Base-by-base conservation (phyloP, 345 rosid genomes). In the Salix caprea region DNA sequence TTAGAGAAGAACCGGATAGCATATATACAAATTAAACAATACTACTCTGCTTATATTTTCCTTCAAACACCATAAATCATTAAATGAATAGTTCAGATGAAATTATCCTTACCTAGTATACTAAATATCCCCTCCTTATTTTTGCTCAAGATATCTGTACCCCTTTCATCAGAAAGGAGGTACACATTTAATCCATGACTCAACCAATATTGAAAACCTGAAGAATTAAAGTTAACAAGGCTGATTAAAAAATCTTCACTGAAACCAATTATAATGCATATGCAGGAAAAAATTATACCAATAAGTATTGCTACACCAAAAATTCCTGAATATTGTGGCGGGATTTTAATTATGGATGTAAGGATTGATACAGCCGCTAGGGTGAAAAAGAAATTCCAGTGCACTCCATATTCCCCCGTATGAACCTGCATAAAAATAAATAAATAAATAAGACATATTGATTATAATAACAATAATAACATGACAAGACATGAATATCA, bases 321-420 rank as follows among this genome's bases (percentile, higher is more conserved):
- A 81, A 85, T 62, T 76, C 97, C 99, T 79, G 94, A 89, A 85
- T 91, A 88, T 74, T 85, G 82, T 5, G 93, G 88, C 23, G 87
- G 90, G 77, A 92, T 74, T 76, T 87, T 90, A 70, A 86, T 81
- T 66, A 84, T 67, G 69, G 93, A 91, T 69, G 96, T 85, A 67
- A 90, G 88, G 60, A 93, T 81, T 68, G 94, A 85, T 72, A 93
- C 92, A 66, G 88, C 91, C 48, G 97, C 98, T 65, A 93, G 94
- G 4, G 98, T 91, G 87, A 93, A 93, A 84, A 95, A 96, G 91
- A 93, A 96, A 80, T 93, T 91, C 97, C 99, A 91, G 73, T 96
- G 98, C 39, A 91, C 88, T 82, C 98, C 96, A 76, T 93, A 92
- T 83, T 96, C 98, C 19, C 90, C 94, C 28, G 84, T 84, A 76